Percentiles rank a stretch among this genome's conserved stretches.
Conservation (phyloP, 2,329 filamentous ascomycete genomes). For the Pseudogymnoascus sp. region DNA sequence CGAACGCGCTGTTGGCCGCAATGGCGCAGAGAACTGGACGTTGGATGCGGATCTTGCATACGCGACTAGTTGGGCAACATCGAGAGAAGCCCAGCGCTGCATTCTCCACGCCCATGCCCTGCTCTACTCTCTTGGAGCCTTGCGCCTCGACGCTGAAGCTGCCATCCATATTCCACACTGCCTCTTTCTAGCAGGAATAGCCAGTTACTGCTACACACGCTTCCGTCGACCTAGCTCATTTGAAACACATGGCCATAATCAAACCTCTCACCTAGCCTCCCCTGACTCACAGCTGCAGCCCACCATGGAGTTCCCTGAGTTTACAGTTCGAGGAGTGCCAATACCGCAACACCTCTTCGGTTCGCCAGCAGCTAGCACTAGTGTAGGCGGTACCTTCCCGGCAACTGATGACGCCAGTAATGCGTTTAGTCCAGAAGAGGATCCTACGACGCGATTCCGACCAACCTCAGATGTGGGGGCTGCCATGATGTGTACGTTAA, state of each 20-base stretch:
- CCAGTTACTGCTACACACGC: slow-evolving; percentile 13
- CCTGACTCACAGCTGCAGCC: not conserved
- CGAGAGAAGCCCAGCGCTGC: slow-evolving; percentile 14
- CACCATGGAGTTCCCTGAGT: slow-evolving; percentile 12
- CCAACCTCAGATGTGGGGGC: not conserved
- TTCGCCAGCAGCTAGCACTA: not conserved
- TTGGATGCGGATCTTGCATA: slow-evolving; percentile 1
- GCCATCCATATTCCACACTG: slow-evolving; percentile 17
- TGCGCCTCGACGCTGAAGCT: slow-evolving; percentile 15
- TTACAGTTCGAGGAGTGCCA: not conserved
- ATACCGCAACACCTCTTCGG: slow-evolving; percentile 13
- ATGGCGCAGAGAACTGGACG: not conserved
- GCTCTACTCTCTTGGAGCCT: slow-evolving; percentile 12
- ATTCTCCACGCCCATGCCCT: slow-evolving; percentile 17
- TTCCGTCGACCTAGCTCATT: slow-evolving; percentile 9
- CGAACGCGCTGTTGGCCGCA: slow-evolving; percentile 17
- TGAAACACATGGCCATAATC: not conserved
- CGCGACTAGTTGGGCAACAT: slow-evolving; percentile 13
- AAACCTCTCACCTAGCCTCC: not conserved
- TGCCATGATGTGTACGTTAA: slow-evolving; percentile 10
- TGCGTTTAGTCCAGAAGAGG: not conserved
- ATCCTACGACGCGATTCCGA: not conserved
- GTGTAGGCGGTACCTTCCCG: not conserved
- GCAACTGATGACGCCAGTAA: not conserved
- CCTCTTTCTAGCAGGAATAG: slow-evolving; percentile 15